Evolutionary conservation across 352 stramenopile species (phyloP).

Genomic region (Phytophthora sansomeana): DNA sequence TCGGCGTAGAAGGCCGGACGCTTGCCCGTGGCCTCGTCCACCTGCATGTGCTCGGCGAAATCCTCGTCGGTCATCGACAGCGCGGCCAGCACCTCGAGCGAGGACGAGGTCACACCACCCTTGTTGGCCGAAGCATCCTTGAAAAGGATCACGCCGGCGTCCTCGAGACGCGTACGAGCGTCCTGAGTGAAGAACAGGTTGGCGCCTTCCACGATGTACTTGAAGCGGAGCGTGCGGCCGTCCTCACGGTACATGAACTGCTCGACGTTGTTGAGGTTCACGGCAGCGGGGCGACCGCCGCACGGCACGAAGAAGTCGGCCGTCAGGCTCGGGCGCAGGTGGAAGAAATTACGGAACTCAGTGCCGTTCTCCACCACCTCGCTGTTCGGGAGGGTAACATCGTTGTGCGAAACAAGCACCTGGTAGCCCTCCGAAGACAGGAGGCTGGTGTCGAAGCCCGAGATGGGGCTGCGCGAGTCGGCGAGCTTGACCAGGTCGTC

Average conservation of each 20-base stretch:
- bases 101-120: constrained; percentile 83
- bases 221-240: constrained; percentile 86
- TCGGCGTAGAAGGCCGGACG: constrained; percentile 76
- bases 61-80: constrained; percentile 78
- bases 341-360: constrained; percentile 97
- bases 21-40: constrained; percentile 62
- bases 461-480: constrained; percentile 88
- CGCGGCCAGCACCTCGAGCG: constrained; percentile 79
- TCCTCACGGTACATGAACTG: constrained; percentile 86
- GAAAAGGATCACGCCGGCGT: constrained; percentile 96
- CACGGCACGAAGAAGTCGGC: constrained; percentile 98
- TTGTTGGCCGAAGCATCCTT: constrained; percentile 97
- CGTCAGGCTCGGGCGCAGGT: constrained; percentile 92
- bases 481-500: constrained; percentile 94
- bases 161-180: constrained; percentile 93
- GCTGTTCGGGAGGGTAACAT: constrained; percentile 71
- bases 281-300: constrained; percentile 95
- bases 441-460: constrained; percentile 88
- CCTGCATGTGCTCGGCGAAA: constrained; percentile 86
- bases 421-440: constrained; percentile 69
- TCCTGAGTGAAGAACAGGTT: constrained; percentile 98
- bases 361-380: constrained; percentile 93
- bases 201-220: constrained; percentile 97
- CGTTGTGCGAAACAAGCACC: constrained; percentile 77
- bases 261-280: constrained; percentile 96